Conservation (phyloP, 305 asterid species). For the Rubia tinctorum region DNA sequence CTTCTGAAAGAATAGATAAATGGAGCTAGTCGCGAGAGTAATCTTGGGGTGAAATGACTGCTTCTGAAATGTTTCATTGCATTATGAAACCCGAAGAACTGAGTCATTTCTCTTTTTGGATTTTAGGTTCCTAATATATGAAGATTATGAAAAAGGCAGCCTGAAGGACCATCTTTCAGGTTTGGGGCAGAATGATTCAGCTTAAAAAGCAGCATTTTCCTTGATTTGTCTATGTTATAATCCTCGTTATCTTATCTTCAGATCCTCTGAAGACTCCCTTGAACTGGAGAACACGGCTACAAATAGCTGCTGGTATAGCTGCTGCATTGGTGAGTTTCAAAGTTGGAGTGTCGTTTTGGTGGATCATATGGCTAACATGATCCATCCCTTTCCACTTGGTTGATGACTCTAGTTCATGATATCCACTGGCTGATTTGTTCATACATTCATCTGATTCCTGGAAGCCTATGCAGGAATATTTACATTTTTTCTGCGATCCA, state of each 20-base stretch:
- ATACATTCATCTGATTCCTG: too few relatives aligned
- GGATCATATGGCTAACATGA: background rate
- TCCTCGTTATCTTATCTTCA: conserved; percentile 23
- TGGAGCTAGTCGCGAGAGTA: background rate
- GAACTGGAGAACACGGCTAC: conserved; percentile 85
- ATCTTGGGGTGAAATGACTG: background rate
- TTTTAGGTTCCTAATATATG: conserved; percentile 66
- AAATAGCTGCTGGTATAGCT: conserved; percentile 67
- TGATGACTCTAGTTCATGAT: too few relatives aligned
- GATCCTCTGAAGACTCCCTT: conserved; percentile 91
- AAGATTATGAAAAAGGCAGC: conserved; percentile 72
- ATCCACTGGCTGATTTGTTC: too few relatives aligned
- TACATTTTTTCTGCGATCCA: conserved; percentile 90
- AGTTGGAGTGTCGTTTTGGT: too few relatives aligned
- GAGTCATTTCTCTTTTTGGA: background rate
- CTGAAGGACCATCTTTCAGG: conserved; percentile 80
- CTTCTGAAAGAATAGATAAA: background rate
- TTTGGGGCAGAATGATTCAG: conserved; percentile 7
- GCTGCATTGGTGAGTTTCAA: conserved; percentile 93
- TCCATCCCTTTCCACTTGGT: background rate
- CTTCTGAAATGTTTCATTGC: background rate
- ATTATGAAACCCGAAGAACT: background rate
- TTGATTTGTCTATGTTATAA: conserved; percentile 3
- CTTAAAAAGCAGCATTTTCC: background rate
- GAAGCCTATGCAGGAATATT: conserved; percentile 95